Base-by-base conservation (phyloP, 148 eudicot genomes). In the Bassia scoparia region DNA sequence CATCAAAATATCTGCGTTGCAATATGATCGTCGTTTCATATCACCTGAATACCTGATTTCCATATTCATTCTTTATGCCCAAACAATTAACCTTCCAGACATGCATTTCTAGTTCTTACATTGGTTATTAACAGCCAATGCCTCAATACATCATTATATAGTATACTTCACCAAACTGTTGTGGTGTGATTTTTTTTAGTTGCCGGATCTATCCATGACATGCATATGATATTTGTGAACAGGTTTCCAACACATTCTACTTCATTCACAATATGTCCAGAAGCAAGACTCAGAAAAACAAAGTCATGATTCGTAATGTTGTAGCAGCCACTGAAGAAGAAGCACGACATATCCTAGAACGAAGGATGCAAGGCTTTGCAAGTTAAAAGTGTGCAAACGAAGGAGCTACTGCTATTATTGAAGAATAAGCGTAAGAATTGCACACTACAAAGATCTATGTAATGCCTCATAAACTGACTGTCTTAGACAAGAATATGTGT, bases 261-360 rank as follows among this genome's bases (percentile, higher is more conserved):
- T 93, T 93, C 87, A 12, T 93, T 93, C 86, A 93, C 98, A 2
- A 82, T 93, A 52, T 78, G 76, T 38, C 85, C 93, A 18, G 94
- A 90, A 77, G 89, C 93, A 87, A 88, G 77, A 83, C 86, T 26
- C n/a, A 61, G 53, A 83, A 78, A 26, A 75, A 79, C 49, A 87
- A 81, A 49, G 75, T 72, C 59, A 80, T 65, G 61, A 86, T 93
- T 61, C 83, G 96, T 55, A 93, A n/a, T 75, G 98, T 90, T 29
- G 93, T 93, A 74, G 96, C 96, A 4, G 90, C 88, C 37, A 90
- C 96, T 29, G 98, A 90, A 79, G 96, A 90, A 74, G 96, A 93
- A 84, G 98, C 96, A 27, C 87, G 88, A 5, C 79, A 70, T 54
- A 85, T 88, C 64, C 55, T 90, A 46, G 93, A n/a, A 73, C 90